Conservation (phyloP, 352 stramenopile genomes). For the Pythium oligandrum region DNA sequence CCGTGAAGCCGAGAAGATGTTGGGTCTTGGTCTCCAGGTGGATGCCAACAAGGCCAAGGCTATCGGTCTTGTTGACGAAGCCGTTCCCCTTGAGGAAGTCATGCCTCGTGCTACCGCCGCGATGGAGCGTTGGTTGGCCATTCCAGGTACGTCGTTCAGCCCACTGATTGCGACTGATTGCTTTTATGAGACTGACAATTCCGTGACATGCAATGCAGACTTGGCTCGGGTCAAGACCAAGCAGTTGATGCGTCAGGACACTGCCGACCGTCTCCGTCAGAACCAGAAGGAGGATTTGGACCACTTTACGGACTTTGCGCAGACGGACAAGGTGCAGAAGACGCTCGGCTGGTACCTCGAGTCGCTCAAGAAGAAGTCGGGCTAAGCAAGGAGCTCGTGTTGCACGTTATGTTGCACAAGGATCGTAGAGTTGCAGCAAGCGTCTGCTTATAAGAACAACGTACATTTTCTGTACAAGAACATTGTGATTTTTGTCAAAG, state of each 20-base stretch:
- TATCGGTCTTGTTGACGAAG: conserved; percentile 77
- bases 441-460: conserved; percentile 9
- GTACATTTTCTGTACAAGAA: conserved; percentile 2
- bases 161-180: not conserved
- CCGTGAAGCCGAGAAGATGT: conserved; percentile 83
- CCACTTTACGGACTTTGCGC: conserved; percentile 63
- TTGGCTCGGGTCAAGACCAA: conserved; percentile 71
- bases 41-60: conserved; percentile 67
- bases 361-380: conserved; percentile 69
- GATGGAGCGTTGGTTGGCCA: conserved; percentile 76
- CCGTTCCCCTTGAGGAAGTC: conserved; percentile 69
- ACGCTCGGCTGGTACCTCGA: conserved; percentile 71
- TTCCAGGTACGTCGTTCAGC: conserved; percentile 42
- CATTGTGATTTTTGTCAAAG: not conserved
- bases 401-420: no score
- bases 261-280: conserved; percentile 46
- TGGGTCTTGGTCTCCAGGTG: conserved; percentile 73
- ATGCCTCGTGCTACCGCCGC: conserved; percentile 54
- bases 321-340: conserved; percentile 83
- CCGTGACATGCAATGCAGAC: conserved; percentile 24
- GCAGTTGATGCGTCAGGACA: conserved; percentile 70
- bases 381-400: not conserved
- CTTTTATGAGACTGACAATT: not conserved
- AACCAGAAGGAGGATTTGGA: conserved; percentile 58
- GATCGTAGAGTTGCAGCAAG: not conserved